These are phyloP conservation scores for Scheffersomyces illinoinensis DNA, from an alignment of 1,139 yeast species.

Conservation along the genomic window DNA sequence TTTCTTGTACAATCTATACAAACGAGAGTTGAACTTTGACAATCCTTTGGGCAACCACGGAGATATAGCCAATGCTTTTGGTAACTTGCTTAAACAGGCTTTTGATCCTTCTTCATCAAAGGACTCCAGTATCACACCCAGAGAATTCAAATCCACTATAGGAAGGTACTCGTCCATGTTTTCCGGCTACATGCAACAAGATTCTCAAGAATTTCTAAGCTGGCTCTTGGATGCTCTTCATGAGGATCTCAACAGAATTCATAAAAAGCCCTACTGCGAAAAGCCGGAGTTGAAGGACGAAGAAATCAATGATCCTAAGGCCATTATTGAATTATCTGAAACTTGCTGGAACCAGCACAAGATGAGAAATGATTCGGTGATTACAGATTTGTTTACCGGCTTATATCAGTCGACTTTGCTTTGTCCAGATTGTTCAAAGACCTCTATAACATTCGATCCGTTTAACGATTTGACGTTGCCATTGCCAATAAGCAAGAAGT, in stretches of 20 bases:
- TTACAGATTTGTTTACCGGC: slow-evolving; percentile 86
- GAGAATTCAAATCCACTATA: slow-evolving; percentile 75
- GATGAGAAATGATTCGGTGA: slow-evolving; percentile 79
- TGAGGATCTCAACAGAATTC: slow-evolving; percentile 85
- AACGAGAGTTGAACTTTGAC: slow-evolving; percentile 64
- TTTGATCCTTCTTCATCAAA: slow-evolving; percentile 38
- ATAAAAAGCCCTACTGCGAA: slow-evolving; percentile 81
- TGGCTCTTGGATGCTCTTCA: slow-evolving; percentile 90
- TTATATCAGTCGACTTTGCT: slow-evolving; percentile 84
- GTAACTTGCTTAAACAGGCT: slow-evolving; percentile 58
- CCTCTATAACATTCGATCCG: slow-evolving; percentile 92
- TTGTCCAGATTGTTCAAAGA: slow-evolving; percentile 81
- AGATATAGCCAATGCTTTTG: slow-evolving; percentile 75
- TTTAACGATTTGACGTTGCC: slow-evolving; percentile 90
- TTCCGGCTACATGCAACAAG: slow-evolving; percentile 89
- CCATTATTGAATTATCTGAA: slow-evolving; percentile 62
- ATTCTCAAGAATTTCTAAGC: slow-evolving; percentile 91
- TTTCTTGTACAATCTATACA: slow-evolving; percentile 63
- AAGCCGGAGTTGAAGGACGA: slow-evolving; percentile 78
- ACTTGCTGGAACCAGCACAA: slow-evolving; percentile 83
- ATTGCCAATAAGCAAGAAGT: slow-evolving; percentile 72
- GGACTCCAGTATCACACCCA: slow-evolving; percentile 49
- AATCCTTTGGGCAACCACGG: slow-evolving; percentile 91
- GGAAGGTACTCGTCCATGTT: slow-evolving; percentile 83
- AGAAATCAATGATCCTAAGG: slow-evolving; percentile 54